These are phyloP conservation scores for Citrus sinensis DNA, from an alignment of 345 rosid genomes.

Conservation along the genomic window DVS_A1.0 CM039168.1:5633501-5634000, in stretches of 20 bases:
- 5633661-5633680: neutral
- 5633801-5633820: neutral
- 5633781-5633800: neutral
- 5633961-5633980: constrained; percentile 29
- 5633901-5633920: constrained; percentile 81
- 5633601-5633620: neutral
- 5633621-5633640: neutral
- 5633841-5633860: constrained; percentile 38
- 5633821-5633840: constrained; percentile 10
- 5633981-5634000: neutral
- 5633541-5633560: constrained; percentile 77
- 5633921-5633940: constrained; percentile 80
- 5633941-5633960: constrained; percentile 87
- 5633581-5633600: constrained; percentile 86
- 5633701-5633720: constrained; percentile 76
- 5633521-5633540: constrained; percentile 77
- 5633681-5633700: constrained; percentile 46
- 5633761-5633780: constrained; percentile 90
- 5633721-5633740: constrained; percentile 74
- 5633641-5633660: neutral
- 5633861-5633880: constrained; percentile 90
- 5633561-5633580: constrained; percentile 92
- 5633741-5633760: constrained; percentile 77
- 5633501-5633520: constrained; percentile 66
- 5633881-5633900: constrained; percentile 94